phyloP scores from a whole-genome alignment of 2,329 filamentous ascomycete genomes.

The Dissoconium aciculare region DNA sequence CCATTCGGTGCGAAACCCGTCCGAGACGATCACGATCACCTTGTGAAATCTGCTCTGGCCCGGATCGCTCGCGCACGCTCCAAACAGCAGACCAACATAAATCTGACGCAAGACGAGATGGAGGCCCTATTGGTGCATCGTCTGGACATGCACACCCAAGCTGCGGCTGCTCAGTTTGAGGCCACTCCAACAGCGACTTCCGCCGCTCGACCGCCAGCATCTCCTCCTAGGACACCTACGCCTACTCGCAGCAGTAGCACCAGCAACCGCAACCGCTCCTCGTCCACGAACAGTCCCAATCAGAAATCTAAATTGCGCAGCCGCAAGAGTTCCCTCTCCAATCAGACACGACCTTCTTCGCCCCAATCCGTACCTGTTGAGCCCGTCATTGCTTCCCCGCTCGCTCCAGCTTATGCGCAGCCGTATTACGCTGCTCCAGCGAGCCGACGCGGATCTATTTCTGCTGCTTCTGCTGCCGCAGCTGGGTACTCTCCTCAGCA shows the following conservation, averaged over 20 bases:
- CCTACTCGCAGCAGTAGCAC: slow-evolving; percentile 2
- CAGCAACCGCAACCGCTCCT: background rate
- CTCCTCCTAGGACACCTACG: background rate
- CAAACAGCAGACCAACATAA: slow-evolving; percentile 63
- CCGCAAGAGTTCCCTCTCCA: background rate
- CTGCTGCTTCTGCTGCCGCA: too few relatives aligned
- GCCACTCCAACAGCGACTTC: background rate
- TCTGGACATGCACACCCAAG: slow-evolving; percentile 5
- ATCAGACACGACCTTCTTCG: too few relatives aligned
- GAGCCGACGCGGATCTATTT: too few relatives aligned
- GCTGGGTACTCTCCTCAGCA: too few relatives aligned
- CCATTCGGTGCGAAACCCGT: too few relatives aligned
- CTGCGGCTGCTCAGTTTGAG: slow-evolving; percentile 3
- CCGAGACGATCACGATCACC: too few relatives aligned
- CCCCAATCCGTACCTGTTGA: too few relatives aligned
- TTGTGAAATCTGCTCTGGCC: slow-evolving; percentile 64
- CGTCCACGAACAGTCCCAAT: background rate
- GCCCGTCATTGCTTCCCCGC: too few relatives aligned
- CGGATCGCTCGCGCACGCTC: slow-evolving; percentile 66
- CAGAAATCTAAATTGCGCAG: background rate
- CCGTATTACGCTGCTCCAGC: too few relatives aligned
- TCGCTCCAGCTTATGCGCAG: too few relatives aligned
- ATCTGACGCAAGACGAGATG: slow-evolving; percentile 64
- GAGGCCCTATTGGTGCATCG: slow-evolving; percentile 43
- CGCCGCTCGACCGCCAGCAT: background rate